These are phyloP conservation scores for Cicer bijugum DNA, from an alignment of 306 rosid species.

Conservation along the genomic window DNA sequence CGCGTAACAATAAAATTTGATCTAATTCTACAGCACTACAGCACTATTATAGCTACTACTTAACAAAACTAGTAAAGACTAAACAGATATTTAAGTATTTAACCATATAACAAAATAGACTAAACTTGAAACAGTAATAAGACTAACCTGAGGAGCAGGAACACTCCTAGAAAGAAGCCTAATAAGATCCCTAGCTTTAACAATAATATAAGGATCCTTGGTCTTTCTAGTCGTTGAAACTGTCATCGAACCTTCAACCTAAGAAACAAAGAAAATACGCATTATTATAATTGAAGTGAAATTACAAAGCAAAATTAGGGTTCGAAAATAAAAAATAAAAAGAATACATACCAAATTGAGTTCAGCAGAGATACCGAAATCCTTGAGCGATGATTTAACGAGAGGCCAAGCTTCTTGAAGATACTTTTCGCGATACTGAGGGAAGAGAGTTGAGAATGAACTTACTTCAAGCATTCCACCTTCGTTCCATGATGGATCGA, in stretches of 20 bases:
- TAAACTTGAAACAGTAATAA: background rate
- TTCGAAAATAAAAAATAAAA: background rate
- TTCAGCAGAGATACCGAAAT: conserved; percentile 61
- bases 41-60: too few species aligned
- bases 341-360: conserved; percentile 62
- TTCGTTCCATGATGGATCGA: conserved; percentile 90
- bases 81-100: background rate
- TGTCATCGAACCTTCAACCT: conserved; percentile 94
- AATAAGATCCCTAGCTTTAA: conserved; percentile 91
- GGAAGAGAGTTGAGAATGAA: conserved; percentile 90
- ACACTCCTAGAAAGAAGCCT: conserved; percentile 92
- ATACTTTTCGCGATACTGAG: conserved; percentile 77
- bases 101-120: background rate
- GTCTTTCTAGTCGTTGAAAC: conserved; percentile 92
- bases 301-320: background rate
- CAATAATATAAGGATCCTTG: conserved; percentile 78
- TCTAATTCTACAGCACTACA: too few species aligned
- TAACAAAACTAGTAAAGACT: background rate
- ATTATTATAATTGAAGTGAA: background rate
- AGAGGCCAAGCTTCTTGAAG: conserved; percentile 78
- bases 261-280: background rate
- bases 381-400: conserved; percentile 69
- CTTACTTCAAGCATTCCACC: conserved; percentile 86
- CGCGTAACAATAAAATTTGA: too few species aligned
- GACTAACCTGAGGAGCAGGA: conserved; percentile 81